Conservation (phyloP, 2,329 filamentous ascomycete species). For the Graphilbum sp. region DNA sequence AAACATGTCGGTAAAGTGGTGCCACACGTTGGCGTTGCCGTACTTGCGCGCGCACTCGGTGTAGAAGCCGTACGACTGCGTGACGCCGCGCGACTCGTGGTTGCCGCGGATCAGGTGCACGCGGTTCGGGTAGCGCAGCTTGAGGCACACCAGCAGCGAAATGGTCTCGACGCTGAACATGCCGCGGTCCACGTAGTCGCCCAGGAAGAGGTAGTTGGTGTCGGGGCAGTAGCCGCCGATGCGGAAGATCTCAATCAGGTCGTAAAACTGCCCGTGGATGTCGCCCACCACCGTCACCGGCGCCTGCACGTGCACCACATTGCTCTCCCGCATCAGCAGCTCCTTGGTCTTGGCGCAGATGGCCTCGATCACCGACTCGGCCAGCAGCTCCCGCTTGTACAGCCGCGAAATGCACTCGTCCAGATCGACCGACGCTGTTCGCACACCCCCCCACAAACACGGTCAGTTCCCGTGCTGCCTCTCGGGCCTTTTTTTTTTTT, state of each 20-base stretch:
- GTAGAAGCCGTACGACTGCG: constrained; percentile 98
- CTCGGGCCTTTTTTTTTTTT: too few species aligned
- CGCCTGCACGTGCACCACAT: constrained; percentile 91
- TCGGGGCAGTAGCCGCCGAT: constrained; percentile 96
- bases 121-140: constrained; percentile 88
- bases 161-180: constrained; percentile 99
- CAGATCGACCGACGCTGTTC: constrained; percentile 86
- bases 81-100: constrained; percentile 93
- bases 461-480: too few species aligned
- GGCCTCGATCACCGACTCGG: constrained; percentile 95
- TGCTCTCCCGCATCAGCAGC: constrained; percentile 98
- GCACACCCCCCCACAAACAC: too few species aligned
- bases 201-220: constrained; percentile 95
- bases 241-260: constrained; percentile 97
- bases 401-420: constrained; percentile 96
- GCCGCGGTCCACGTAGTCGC: constrained; percentile 94
- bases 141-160: constrained; percentile 90
- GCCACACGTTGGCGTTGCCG: constrained; percentile 96
- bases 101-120: constrained; percentile 95
- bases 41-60: constrained; percentile 97
- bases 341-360: constrained; percentile 99
- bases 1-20: constrained; percentile 99
- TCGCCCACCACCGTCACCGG: constrained; percentile 96
- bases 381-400: constrained; percentile 88
- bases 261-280: constrained; percentile 97